Base-by-base conservation (phyloP, 139 green algal genomes). In the Chloropicon primus region DNA sequence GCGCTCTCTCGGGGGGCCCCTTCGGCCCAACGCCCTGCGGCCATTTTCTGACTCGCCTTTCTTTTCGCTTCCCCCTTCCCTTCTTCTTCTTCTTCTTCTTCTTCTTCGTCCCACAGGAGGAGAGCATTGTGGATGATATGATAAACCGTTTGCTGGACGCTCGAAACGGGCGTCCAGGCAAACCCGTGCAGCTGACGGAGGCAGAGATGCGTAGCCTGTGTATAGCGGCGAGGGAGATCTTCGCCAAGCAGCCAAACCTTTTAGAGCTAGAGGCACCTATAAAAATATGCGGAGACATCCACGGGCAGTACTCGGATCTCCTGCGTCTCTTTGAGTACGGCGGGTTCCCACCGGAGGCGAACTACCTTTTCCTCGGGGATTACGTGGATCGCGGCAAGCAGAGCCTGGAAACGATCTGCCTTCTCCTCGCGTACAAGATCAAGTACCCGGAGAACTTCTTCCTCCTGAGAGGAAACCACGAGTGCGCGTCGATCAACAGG, bases 371-470 rank as follows among this genome's bases (percentile, higher is more conserved):
- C 75, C 82, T 99, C 28, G 96, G 96, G 1, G 96, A 99, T 84
- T 99, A 99, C 78, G 96, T 99, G 24, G 96, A 99, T 84, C 85
- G 96, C 3, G 96, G 96, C 1, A 99, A 99, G 91, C 96, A 99
- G 79, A 96, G 90, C 79, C 80, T 99, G 76, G 96, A 99, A 80
- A 98, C 94, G 23, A 99, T 99, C 74, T 98, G 94, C 85, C 85
- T 99, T 80, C 85, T 99, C 28, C 87, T 99, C 24, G 91, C 96
- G 0, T 98, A 98, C 88, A 99, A 99, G 90, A 93, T 96, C 81
- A 99, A 99, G 83, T 99, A 98, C 85, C 96, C 96, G 2, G 95
- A 99, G 83, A 99, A 99, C 86, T 99, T 99, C 78, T 99, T 99
- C 84, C 82, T 99, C 77, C 83, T 99, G 78, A 86, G 95, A 22